Evolutionary conservation across 2,329 filamentous ascomycete species (phyloP).

Genomic region (Fusarium camptoceras): DNA sequence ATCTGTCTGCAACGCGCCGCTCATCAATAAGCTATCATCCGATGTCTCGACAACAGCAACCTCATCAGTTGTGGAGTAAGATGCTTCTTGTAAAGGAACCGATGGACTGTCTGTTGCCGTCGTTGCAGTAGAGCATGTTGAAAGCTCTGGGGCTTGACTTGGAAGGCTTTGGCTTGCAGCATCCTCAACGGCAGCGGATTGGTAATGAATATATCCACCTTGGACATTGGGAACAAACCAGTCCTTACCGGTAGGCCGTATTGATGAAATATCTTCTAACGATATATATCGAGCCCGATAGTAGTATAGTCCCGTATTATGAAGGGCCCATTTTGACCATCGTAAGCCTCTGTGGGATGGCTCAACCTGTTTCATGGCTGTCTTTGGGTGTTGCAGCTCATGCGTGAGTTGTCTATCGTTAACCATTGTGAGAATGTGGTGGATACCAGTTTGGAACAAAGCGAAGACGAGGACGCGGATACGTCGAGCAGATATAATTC

Average conservation of each 20-base stretch:
- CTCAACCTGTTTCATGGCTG: constrained; percentile 8
- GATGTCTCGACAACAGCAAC: constrained; percentile 9
- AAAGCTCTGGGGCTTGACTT: constrained; percentile 13
- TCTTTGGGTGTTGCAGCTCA: constrained; percentile 8
- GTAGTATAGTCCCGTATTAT: constrained; percentile 30
- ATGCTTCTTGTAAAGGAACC: background rate
- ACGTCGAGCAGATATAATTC: constrained; percentile 28
- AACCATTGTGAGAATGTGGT: constrained; percentile 12
- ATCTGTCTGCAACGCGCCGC: constrained; percentile 23
- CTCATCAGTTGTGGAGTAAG: constrained; percentile 3
- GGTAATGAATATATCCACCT: constrained; percentile 42
- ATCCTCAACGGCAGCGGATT: constrained; percentile 34
- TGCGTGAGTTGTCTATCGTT: constrained; percentile 4
- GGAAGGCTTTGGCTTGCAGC: background rate
- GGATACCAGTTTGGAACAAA: background rate
- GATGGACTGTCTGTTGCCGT: constrained; percentile 6
- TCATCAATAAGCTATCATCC: constrained; percentile 18
- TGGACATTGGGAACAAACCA: constrained; percentile 31
- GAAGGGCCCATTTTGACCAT: constrained; percentile 40
- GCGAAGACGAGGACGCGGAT: constrained; percentile 2
- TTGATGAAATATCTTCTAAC: constrained; percentile 22
- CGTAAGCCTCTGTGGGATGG: background rate
- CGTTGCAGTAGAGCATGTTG: constrained; percentile 21
- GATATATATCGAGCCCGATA: constrained; percentile 43
- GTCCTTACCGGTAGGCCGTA: constrained; percentile 36